Evolutionary conservation across 2,329 filamentous ascomycete species (phyloP).

Genomic region (Neofusicoccum sp.): DNA sequence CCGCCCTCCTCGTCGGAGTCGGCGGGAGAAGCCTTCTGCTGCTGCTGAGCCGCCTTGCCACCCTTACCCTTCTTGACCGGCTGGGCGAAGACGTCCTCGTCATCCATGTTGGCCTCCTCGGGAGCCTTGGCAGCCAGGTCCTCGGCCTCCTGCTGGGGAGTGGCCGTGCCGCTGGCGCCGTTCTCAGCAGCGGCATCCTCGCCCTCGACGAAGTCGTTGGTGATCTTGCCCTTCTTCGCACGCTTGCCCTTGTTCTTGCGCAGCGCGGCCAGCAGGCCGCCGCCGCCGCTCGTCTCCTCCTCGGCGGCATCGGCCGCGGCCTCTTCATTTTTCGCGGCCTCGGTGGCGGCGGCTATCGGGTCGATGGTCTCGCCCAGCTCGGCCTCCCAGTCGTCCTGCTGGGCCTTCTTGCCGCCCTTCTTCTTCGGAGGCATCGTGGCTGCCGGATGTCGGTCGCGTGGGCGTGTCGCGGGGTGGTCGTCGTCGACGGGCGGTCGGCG

Average conservation of each 20-base stretch:
- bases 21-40: slow-evolving; percentile 27
- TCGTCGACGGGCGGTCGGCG: slow-evolving; percentile 7
- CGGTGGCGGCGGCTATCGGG: slow-evolving; percentile 57
- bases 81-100: slow-evolving; percentile 81
- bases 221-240: slow-evolving; percentile 82
- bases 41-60: slow-evolving; percentile 41
- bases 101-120: slow-evolving; percentile 69
- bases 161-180: slow-evolving; percentile 42
- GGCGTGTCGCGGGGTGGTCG: neutral
- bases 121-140: slow-evolving; percentile 69
- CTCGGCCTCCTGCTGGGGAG: slow-evolving; percentile 27
- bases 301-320: slow-evolving; percentile 52
- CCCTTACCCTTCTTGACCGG: slow-evolving; percentile 71
- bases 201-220: slow-evolving; percentile 73
- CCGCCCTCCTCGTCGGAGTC: slow-evolving; percentile 45
- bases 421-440: slow-evolving; percentile 86
- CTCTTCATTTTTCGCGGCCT: slow-evolving; percentile 24
- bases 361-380: slow-evolving; percentile 80
- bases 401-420: slow-evolving; percentile 85
- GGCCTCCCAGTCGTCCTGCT: slow-evolving; percentile 90
- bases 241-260: slow-evolving; percentile 63
- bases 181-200: slow-evolving; percentile 56
- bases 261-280: slow-evolving; percentile 52
- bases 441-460: neutral
- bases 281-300: slow-evolving; percentile 51